Base-by-base conservation (phyloP, 345 rosid genomes). In the Combretum micranthum region DNA sequence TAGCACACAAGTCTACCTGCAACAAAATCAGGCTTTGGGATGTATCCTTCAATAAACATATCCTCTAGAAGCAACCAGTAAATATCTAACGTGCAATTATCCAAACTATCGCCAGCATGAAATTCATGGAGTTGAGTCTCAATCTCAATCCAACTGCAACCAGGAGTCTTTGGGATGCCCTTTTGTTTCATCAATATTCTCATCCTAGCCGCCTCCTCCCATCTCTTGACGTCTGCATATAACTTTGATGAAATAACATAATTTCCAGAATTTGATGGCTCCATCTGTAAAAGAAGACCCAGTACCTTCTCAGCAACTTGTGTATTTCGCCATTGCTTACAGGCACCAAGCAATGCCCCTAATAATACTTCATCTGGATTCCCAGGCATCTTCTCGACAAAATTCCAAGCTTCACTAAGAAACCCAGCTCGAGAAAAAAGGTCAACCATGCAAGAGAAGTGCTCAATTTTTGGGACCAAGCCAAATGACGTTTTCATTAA, bases 91-190 rank as follows among this genome's bases (percentile, higher is more conserved):
- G 67, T 74, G 57, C 64, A 19, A 63, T 62, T 50, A 20, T 56
- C 53, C 53, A 64, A 49, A 44, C 42, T 68, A 52, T 74, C 83
- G 51, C 98, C 88, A 12, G 95, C 85, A 63, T 64, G 85, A 75
- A 88, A 91, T 68, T 88, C 96, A 54, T 67, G 73, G 22, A 73
- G 60, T 67, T 66, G 74, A 63, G 69, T 68, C 49, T 73, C 64
- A 14, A 81, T 75, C 59, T 74, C 93, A 7, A 88, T 71, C 98
- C 96, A 92, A 69, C 95, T 92, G 68, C 98, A 88, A 15, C 96
- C 98, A 15, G 95, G 93, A 53, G 87, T 81, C 75, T 91, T 91
- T 22, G 49, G 20, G 22, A 88, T 76, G 22, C 92, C 95, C 57
- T 72, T 73, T 25, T 75, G 67, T 78, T 76, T 80, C 98, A 90